These are phyloP conservation scores for Aspergillus sclerotialis DNA, from an alignment of 2,329 filamentous ascomycete species.

Conservation along the genomic window DNA sequence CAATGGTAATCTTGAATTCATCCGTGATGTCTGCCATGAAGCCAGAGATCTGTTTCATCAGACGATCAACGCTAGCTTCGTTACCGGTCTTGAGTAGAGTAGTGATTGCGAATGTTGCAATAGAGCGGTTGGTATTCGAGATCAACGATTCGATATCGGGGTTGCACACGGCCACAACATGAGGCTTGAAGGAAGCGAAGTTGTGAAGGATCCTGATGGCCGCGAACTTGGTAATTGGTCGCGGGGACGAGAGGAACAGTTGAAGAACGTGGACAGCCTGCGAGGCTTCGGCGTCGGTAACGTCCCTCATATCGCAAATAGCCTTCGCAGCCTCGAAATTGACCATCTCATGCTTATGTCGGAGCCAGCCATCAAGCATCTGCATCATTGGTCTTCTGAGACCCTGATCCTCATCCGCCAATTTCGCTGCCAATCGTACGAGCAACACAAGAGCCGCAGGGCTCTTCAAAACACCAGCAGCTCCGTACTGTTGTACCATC, in stretches of 20 bases:
- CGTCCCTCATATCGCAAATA: conserved; percentile 89
- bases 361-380: conserved; percentile 89
- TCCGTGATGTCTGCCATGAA: conserved; percentile 99
- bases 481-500: conserved; percentile 99
- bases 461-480: conserved; percentile 86
- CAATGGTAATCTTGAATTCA: conserved; percentile 99
- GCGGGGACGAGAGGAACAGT: conserved; percentile 90
- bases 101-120: conserved; percentile 96
- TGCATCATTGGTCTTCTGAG: conserved; percentile 95
- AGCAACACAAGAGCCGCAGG: conserved; percentile 88
- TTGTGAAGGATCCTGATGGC: conserved; percentile 93
- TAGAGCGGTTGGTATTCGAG: conserved; percentile 92
- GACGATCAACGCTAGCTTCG: conserved; percentile 87
- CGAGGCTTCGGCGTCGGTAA: conserved; percentile 82
- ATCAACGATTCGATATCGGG: conserved; percentile 96
- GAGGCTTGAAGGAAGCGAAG: conserved; percentile 93
- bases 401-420: conserved; percentile 86
- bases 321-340: conserved; percentile 99
- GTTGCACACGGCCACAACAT: conserved; percentile 87
- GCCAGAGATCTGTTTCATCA: conserved; percentile 97
- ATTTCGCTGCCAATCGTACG: conserved; percentile 83
- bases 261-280: conserved; percentile 94
- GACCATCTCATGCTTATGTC: conserved; percentile 99
- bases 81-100: conserved; percentile 97
- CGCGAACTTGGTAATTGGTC: conserved; percentile 94